Conservation (phyloP, 345 rosid species). For the Eucalyptus marginata region DNA sequence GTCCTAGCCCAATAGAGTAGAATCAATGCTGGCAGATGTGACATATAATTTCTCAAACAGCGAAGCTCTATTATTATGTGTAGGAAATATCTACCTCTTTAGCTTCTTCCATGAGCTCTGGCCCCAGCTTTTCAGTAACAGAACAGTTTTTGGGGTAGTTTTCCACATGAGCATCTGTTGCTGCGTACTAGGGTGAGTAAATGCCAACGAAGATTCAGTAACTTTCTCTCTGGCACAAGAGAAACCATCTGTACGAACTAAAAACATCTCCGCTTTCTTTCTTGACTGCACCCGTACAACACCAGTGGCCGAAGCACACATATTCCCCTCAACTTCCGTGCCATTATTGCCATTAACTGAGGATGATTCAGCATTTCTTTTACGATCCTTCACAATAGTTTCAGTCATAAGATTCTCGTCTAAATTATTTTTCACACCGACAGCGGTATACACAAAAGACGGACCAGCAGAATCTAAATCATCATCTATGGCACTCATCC, state of each 20-base stretch:
- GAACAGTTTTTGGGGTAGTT: constrained; percentile 78
- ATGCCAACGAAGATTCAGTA: constrained; percentile 90
- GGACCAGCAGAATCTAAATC: neutral
- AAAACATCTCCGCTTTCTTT: constrained; percentile 95
- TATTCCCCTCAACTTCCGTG: constrained; percentile 58
- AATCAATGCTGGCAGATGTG: neutral
- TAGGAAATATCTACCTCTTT: constrained; percentile 51
- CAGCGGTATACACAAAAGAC: constrained; percentile 1
- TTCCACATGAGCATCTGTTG: constrained; percentile 99
- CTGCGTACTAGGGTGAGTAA: constrained; percentile 98
- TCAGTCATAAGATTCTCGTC: constrained; percentile 4
- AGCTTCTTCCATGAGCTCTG: constrained; percentile 91
- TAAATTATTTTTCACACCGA: constrained; percentile 11
- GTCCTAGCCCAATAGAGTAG: neutral
- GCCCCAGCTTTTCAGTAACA: constrained; percentile 87
- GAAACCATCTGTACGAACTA: constrained; percentile 94
- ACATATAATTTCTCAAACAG: neutral
- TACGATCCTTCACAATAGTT: constrained; percentile 12
- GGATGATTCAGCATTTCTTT: constrained; percentile 14
- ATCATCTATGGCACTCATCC: neutral
- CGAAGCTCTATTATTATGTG: neutral
- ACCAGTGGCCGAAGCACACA: constrained; percentile 98
- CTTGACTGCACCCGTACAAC: constrained; percentile 96
- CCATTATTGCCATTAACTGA: constrained; percentile 44
- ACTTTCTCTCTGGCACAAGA: constrained; percentile 94